Percentiles rank a stretch among this genome's conserved stretches.
These are phyloP conservation scores for Prinsepia uniflora DNA, from an alignment of 306 rosid species.

Conservation along the genomic window DNA sequence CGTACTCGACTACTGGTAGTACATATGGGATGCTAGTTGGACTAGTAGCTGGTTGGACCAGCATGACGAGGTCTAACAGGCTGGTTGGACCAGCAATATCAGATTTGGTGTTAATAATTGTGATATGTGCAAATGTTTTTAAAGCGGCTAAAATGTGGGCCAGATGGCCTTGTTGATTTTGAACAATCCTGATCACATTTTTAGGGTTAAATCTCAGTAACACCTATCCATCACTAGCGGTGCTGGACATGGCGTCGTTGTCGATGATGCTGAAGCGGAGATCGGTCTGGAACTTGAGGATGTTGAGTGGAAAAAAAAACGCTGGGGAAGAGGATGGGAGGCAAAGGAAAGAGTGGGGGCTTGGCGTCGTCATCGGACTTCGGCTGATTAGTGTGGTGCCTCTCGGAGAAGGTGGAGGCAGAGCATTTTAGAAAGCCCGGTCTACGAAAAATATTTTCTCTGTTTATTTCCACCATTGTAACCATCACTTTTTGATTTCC, in stretches of 20 bases:
- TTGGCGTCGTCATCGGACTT: conserved; percentile 74
- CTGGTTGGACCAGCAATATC: too few species aligned
- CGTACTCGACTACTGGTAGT: too few species aligned
- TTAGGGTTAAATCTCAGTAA: too few species aligned
- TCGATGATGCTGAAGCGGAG: conserved; percentile 94
- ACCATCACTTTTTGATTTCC: conserved; percentile 43
- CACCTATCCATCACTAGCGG: conserved; percentile 74
- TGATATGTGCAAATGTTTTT: too few species aligned
- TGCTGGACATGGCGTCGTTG: conserved; percentile 66
- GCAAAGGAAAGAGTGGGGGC: conserved; percentile 85
- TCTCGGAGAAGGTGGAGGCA: conserved; percentile 76
- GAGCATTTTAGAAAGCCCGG: conserved; percentile 53
- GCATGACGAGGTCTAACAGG: too few species aligned
- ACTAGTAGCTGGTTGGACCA: too few species aligned
- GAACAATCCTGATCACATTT: too few species aligned
- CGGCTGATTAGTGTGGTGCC: conserved; percentile 63
- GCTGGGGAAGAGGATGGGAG: conserved; percentile 80
- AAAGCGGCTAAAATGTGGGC: too few species aligned
- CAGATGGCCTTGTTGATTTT: too few species aligned
- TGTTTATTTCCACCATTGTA: background rate
- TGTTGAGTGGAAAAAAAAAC: conserved; percentile 86
- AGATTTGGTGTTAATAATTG: too few species aligned
- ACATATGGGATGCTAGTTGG: too few species aligned
- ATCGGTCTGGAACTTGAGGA: conserved; percentile 92
- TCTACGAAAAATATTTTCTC: background rate